These are phyloP conservation scores for Leucoagaricus sp. DNA, from an alignment of 1,284 basidiomycete genomes.

Conservation along the genomic window DNA sequence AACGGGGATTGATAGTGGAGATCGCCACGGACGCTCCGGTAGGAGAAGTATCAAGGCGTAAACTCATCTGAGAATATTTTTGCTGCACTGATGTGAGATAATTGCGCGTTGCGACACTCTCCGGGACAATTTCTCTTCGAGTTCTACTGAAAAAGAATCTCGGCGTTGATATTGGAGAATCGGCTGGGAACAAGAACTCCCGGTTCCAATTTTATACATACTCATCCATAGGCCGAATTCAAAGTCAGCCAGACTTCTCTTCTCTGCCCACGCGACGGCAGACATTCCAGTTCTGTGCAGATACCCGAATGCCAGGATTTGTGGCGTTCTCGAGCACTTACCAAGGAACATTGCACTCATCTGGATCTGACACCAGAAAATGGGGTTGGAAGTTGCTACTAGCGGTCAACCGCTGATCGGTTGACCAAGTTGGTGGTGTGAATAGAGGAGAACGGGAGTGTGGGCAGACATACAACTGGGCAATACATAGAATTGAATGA, in stretches of 20 bases:
- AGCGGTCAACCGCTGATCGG: background rate
- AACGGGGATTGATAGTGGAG: too few relatives aligned
- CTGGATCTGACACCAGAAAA: background rate
- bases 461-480: background rate
- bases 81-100: too few relatives aligned
- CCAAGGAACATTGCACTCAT: background rate
- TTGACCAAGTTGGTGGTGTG: background rate
- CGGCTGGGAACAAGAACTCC: background rate
- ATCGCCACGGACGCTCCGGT: too few relatives aligned
- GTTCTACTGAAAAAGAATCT: too few relatives aligned
- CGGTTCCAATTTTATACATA: background rate
- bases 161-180: too few relatives aligned
- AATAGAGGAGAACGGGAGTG: background rate
- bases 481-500: too few relatives aligned
- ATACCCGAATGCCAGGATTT: background rate
- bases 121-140: too few relatives aligned
- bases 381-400: background rate
- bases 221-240: background rate
- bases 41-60: too few relatives aligned
- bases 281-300: background rate
- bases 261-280: background rate
- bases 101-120: too few relatives aligned
- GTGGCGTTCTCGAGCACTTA: background rate
- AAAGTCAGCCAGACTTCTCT: background rate
- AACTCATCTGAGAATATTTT: too few relatives aligned